These are phyloP conservation scores for Diaporthe caulivora DNA, from an alignment of 2,329 filamentous ascomycete species.

Conservation along the genomic window DNA sequence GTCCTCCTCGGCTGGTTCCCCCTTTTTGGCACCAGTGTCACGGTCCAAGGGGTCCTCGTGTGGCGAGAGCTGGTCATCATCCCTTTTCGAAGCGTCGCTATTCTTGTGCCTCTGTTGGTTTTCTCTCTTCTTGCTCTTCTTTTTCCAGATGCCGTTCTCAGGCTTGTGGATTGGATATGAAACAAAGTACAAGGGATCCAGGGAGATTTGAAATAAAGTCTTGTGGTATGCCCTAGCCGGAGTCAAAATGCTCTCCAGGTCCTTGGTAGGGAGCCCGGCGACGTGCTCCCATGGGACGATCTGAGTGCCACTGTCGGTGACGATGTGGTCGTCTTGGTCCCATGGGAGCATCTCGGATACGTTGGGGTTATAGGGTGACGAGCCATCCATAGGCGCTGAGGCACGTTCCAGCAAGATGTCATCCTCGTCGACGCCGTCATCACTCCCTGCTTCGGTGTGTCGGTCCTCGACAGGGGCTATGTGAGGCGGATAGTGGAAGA, in stretches of 20 bases:
- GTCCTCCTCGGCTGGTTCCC: constrained; percentile 43
- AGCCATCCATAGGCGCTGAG: constrained; percentile 52
- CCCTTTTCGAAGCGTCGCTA: constrained; percentile 41
- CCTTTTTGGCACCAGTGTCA: constrained; percentile 42
- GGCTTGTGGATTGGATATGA: constrained; percentile 87
- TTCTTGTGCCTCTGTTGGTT: constrained; percentile 49
- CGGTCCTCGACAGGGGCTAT: constrained; percentile 56
- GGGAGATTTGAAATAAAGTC: constrained; percentile 82
- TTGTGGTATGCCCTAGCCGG: constrained; percentile 84
- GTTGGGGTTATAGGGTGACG: constrained; percentile 47
- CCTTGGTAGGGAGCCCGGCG: constrained; percentile 79
- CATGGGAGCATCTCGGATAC: constrained; percentile 57
- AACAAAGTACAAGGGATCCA: constrained; percentile 84
- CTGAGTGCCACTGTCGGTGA: constrained; percentile 68
- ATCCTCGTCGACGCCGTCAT: constrained; percentile 60
- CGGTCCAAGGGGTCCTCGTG: constrained; percentile 43
- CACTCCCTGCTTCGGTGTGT: constrained; percentile 49
- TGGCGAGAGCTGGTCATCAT: constrained; percentile 47
- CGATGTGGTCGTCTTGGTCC: constrained; percentile 67
- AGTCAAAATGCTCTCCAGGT: constrained; percentile 83
- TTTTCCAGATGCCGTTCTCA: constrained; percentile 82
- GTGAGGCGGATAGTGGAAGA: constrained; percentile 88
- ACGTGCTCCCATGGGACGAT: constrained; percentile 79
- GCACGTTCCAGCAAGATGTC: constrained; percentile 64
- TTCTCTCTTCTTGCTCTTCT: constrained; percentile 64